phyloP scores from a whole-genome alignment of 2,329 filamentous ascomycete species.

The Shiraia sp. region DNA sequence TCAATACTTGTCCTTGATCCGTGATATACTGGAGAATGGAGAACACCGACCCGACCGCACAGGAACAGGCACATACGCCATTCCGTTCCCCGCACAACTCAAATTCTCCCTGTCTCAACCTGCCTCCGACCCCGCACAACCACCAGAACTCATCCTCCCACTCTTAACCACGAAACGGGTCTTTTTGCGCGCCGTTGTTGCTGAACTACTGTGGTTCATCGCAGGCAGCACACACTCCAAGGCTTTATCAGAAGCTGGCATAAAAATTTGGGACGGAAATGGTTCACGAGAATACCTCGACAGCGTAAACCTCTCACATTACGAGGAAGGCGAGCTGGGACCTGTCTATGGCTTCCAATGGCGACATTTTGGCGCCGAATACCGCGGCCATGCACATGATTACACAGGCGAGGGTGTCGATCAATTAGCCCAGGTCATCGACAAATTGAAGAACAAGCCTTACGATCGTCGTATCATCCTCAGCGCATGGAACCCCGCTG shows the following conservation, averaged over 20 bases:
- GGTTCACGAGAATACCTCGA: constrained; percentile 90
- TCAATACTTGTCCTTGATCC: constrained; percentile 90
- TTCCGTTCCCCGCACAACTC: constrained; percentile 85
- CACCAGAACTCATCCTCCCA: constrained; percentile 70
- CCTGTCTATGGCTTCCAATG: constrained; percentile 99
- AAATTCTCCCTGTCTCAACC: constrained; percentile 78
- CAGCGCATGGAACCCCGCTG: constrained; percentile 89
- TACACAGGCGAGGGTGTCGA: constrained; percentile 90
- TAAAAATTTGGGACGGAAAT: constrained; percentile 99
- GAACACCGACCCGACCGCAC: constrained; percentile 92
- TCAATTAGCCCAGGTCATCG: constrained; percentile 86
- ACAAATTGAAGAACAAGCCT: constrained; percentile 80
- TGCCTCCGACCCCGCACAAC: constrained; percentile 44
- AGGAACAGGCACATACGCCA: constrained; percentile 86
- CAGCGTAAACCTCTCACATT: constrained; percentile 76
- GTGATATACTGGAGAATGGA: constrained; percentile 77
- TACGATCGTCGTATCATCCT: constrained; percentile 91
- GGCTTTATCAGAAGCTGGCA: constrained; percentile 74
- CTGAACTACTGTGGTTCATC: constrained; percentile 96
- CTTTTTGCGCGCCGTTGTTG: constrained; percentile 85
- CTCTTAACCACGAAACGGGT: constrained; percentile 98
- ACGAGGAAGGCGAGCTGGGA: constrained; percentile 85
- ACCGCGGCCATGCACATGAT: constrained; percentile 68
- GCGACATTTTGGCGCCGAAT: constrained; percentile 95
- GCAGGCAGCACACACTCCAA: constrained; percentile 79